Conservation (phyloP, 495 filamentous ascomycete genomes). For the Cercophora samala region DNA sequence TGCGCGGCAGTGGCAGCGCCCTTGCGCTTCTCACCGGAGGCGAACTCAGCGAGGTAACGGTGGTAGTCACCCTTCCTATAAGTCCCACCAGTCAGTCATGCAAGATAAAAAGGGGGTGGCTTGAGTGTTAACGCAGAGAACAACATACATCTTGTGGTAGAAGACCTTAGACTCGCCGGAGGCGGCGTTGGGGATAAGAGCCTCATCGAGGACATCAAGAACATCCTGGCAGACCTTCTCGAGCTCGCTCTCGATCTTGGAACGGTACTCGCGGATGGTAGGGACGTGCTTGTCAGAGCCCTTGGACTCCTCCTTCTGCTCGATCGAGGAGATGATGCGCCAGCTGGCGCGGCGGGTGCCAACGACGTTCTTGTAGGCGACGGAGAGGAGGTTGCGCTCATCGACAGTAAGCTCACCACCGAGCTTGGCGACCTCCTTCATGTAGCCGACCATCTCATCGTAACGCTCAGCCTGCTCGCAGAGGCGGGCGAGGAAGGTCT, state of each 20-base stretch:
- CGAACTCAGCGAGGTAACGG: conserved; percentile 98
- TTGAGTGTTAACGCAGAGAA: neutral
- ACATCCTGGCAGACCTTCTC: conserved; percentile 99
- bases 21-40: conserved; percentile 96
- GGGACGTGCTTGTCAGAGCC: conserved; percentile 90
- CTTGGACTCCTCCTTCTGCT: conserved; percentile 99
- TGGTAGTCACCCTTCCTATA: conserved; percentile 99
- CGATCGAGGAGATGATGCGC: conserved; percentile 99
- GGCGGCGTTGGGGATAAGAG: conserved; percentile 94
- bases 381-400: conserved; percentile 97
- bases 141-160: conserved; percentile 98
- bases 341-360: conserved; percentile 97
- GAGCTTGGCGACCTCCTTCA: conserved; percentile 99
- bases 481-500: conserved; percentile 99
- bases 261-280: conserved; percentile 98
- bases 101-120: neutral
- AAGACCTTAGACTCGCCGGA: conserved; percentile 99
- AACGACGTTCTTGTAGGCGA: conserved; percentile 99
- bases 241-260: conserved; percentile 98
- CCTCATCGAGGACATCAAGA: conserved; percentile 91
- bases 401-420: conserved; percentile 95
- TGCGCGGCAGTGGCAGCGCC: conserved; percentile 91
- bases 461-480: conserved; percentile 99
- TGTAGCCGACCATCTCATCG: conserved; percentile 99
- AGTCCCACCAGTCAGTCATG: conserved; percentile 21